phyloP scores from a whole-genome alignment of 2,329 filamentous ascomycete genomes.

The Thermoascus crustaceus region DNA sequence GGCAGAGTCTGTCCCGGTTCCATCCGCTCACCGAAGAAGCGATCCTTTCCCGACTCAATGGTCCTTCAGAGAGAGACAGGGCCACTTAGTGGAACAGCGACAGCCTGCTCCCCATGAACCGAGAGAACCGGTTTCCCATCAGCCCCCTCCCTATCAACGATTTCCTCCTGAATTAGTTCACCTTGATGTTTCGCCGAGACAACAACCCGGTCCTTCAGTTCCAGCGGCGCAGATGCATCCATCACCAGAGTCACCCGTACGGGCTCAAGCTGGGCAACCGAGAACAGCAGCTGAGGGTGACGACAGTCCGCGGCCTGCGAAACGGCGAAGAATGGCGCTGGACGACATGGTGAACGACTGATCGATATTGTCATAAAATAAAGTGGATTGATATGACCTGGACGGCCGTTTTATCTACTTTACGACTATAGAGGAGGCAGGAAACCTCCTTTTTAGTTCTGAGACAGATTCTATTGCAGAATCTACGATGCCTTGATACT shows the following conservation, averaged over 20 bases:
- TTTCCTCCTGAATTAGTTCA: conserved; percentile 1
- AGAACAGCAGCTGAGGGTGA: conserved; percentile 3
- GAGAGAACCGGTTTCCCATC: conserved; percentile 18
- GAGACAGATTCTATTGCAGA: no score
- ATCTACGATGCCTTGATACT: no score
- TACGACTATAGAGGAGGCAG: no score
- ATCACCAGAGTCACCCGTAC: neutral
- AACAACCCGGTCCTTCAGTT: neutral
- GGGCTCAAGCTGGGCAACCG: neutral
- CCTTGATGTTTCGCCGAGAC: neutral
- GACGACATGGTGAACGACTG: conserved; percentile 35
- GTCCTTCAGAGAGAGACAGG: conserved; percentile 17
- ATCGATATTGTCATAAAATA: no score
- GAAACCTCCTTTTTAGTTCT: no score
- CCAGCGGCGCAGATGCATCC: neutral
- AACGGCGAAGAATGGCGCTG: conserved; percentile 32
- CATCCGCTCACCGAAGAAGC: conserved; percentile 22
- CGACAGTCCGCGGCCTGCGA: conserved; percentile 19
- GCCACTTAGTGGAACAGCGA: conserved; percentile 17
- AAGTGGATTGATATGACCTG: no score
- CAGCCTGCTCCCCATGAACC: conserved; percentile 15
- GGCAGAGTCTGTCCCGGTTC: conserved; percentile 13
- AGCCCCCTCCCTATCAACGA: conserved; percentile 4
- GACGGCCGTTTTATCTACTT: no score
- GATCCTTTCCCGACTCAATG: conserved; percentile 25